These are phyloP conservation scores for Serpula lacrymans DNA, from an alignment of 768 basidiomycete species.

Conservation along the genomic window DNA sequence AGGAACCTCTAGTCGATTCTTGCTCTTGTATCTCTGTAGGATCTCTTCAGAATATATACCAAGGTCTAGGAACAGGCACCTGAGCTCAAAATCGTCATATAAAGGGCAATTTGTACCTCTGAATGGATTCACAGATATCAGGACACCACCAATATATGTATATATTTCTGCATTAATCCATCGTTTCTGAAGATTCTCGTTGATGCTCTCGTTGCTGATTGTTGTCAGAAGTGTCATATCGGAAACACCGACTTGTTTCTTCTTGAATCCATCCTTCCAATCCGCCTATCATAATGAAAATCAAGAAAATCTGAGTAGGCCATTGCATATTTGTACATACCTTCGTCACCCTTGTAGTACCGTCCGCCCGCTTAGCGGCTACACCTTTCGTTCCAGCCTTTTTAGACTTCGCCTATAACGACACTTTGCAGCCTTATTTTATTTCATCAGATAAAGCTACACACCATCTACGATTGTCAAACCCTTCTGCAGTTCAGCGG, in stretches of 20 bases:
- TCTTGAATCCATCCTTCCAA: slow-evolving; percentile 99
- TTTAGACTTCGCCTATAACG: slow-evolving; percentile 81
- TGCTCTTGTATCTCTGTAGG: slow-evolving; percentile 83
- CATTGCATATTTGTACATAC: slow-evolving; percentile 35
- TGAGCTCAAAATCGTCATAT: slow-evolving; percentile 7
- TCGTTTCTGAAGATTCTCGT: slow-evolving; percentile 95
- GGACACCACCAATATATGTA: slow-evolving; percentile 96
- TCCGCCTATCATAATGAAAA: slow-evolving; percentile 64
- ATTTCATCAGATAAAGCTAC: too few species aligned
- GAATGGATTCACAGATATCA: slow-evolving; percentile 99
- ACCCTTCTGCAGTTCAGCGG: too few species aligned
- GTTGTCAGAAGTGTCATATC: slow-evolving; percentile 98
- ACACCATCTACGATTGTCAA: too few species aligned
- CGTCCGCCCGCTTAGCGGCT: slow-evolving; percentile 59
- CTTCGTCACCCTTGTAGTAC: slow-evolving; percentile 68
- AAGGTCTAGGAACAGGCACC: slow-evolving; percentile 56
- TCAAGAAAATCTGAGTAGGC: slow-evolving; percentile 7
- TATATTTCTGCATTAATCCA: slow-evolving; percentile 97
- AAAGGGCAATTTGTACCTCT: slow-evolving; percentile 51
- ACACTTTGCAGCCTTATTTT: too few species aligned
- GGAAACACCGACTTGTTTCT: slow-evolving; percentile 96
- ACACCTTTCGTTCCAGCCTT: slow-evolving; percentile 86
- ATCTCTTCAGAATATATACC: slow-evolving; percentile 96
- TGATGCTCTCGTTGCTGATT: slow-evolving; percentile 96
- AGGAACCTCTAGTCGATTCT: slow-evolving; percentile 96